Evolutionary conservation across 805 yeast species (phyloP).

Genomic region (Starmerella bombicola): DNA sequence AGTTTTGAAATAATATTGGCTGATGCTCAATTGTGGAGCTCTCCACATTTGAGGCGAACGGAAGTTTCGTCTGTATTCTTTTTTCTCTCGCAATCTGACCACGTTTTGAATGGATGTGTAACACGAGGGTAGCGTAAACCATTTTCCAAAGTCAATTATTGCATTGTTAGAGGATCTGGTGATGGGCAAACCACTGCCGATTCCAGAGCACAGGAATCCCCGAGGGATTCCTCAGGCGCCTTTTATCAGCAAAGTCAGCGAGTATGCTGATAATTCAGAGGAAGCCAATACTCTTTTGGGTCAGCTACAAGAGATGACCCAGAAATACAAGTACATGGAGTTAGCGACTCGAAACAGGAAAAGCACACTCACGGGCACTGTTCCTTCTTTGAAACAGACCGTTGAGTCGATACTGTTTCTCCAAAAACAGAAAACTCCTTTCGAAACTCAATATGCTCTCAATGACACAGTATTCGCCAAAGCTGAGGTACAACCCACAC

Average conservation of each 20-base stretch:
- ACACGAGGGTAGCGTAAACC: too few species aligned
- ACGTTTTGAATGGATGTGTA: too few species aligned
- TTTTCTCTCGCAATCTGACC: too few species aligned
- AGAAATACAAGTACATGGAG: constrained; percentile 33
- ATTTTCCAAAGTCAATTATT: too few species aligned
- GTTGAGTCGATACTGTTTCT: constrained; percentile 57
- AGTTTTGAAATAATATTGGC: too few species aligned
- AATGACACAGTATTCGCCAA: constrained; percentile 85
- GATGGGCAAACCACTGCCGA: constrained; percentile 21
- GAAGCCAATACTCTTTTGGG: constrained; percentile 61
- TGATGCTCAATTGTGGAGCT: too few species aligned
- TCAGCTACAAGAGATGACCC: constrained; percentile 73
- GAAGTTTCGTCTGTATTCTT: too few species aligned
- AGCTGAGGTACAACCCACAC: constrained; percentile 54
- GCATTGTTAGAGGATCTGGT: too few species aligned
- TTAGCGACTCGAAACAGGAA: constrained; percentile 33
- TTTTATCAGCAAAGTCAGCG: constrained; percentile 73
- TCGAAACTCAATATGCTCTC: constrained; percentile 74
- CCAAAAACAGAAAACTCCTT: constrained; percentile 36
- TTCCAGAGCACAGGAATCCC: constrained; percentile 44
- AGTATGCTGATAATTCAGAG: constrained; percentile 50
- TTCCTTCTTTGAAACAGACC: constrained; percentile 90
- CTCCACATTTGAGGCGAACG: too few species aligned
- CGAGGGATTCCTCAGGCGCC: constrained; percentile 97
- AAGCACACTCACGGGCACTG: constrained; percentile 44